A percentile compares a stretch with the other conserved stretches of the same genome.
Conservation (phyloP, 495 filamentous ascomycete genomes). For the Talaromyces stipitatus region DNA sequence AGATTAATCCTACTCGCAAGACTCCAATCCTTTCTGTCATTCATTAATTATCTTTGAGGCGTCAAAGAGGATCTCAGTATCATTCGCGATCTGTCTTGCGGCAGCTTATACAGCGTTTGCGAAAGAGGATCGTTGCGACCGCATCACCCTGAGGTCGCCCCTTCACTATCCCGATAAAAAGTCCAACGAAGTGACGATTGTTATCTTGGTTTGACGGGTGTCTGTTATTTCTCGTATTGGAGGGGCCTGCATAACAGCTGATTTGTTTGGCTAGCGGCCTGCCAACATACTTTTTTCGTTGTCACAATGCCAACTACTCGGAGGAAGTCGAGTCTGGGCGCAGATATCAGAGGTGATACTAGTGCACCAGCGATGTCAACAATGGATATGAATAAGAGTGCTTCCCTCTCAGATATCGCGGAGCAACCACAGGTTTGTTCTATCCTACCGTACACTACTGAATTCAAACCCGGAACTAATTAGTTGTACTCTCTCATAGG, state of each 20-base stretch:
- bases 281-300: background rate
- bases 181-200: background rate
- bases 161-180: background rate
- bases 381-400: constrained; percentile 42
- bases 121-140: background rate
- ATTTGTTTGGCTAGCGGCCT: background rate
- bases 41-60: background rate
- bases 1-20: background rate
- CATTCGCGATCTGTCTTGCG: background rate
- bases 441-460: background rate
- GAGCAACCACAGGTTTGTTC: background rate
- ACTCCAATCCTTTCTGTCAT: background rate
- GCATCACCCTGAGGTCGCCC: background rate
- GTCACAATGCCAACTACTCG: constrained; percentile 35
- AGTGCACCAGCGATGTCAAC: constrained; percentile 46
- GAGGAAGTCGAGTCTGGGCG: constrained; percentile 43
- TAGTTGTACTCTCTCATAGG: constrained; percentile 9
- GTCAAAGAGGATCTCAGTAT: background rate
- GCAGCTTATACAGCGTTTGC: background rate
- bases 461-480: background rate
- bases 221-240: background rate
- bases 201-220: background rate
- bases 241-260: background rate
- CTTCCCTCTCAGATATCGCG: constrained; percentile 14
- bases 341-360: constrained; percentile 45